A percentile compares a stretch with the other conserved stretches of the same genome.
phyloP scores from a whole-genome alignment of 352 stramenopile genomes.

The Phytophthora pistaciae region DNA sequence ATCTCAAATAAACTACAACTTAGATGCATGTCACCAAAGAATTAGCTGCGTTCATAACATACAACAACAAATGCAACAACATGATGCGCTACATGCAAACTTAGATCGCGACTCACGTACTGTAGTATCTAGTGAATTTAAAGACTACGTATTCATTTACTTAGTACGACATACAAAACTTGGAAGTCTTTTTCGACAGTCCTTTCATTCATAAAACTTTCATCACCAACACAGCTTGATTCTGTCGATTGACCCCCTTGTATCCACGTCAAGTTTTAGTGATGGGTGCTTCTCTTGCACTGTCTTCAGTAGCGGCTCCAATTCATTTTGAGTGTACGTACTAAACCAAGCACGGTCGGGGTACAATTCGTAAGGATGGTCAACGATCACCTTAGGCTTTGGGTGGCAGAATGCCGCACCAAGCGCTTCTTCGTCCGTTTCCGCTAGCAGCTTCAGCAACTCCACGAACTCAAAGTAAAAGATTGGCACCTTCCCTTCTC shows the following conservation, averaged over 20 bases:
- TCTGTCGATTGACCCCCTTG: too few relatives aligned
- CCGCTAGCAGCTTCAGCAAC: slow-evolving; percentile 1
- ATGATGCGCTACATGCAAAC: too few relatives aligned
- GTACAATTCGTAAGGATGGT: neutral
- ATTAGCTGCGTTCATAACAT: slow-evolving; percentile 19
- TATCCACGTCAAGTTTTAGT: neutral
- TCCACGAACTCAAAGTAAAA: slow-evolving; percentile 3
- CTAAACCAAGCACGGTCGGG: neutral
- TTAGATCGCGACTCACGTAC: slow-evolving; percentile 99
- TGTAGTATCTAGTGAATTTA: too few relatives aligned
- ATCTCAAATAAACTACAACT: slow-evolving; percentile 73
- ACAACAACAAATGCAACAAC: too few relatives aligned
- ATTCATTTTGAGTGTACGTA: neutral
- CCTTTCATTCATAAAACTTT: too few relatives aligned
- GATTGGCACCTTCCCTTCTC: neutral
- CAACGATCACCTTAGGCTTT: neutral
- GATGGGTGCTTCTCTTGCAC: neutral
- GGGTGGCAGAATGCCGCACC: neutral
- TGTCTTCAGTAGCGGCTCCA: neutral
- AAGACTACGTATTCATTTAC: neutral
- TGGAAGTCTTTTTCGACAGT: too few relatives aligned
- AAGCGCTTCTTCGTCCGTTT: neutral
- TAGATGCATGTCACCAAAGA: slow-evolving; percentile 33
- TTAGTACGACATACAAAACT: too few relatives aligned
- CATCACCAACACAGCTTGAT: neutral